Conservation (phyloP, 257 asterid species). For the Marsdenia floribunda region DNA sequence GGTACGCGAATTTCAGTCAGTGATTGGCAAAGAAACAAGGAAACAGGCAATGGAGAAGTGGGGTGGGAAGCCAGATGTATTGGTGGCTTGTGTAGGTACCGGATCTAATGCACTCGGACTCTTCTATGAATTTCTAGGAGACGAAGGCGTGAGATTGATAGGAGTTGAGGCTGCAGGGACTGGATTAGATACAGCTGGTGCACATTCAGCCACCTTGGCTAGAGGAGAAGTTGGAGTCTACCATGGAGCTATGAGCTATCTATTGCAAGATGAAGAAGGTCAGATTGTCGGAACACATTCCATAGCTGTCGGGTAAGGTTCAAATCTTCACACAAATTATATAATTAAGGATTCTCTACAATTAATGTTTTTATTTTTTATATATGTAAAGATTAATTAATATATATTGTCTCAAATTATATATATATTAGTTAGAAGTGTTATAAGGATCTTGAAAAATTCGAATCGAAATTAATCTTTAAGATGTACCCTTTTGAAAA, state of each 20-base stretch:
- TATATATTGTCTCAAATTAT: no score
- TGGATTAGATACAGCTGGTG: slow-evolving; percentile 35
- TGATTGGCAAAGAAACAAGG: slow-evolving; percentile 73
- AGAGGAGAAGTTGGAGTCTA: slow-evolving; percentile 69
- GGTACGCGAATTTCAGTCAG: slow-evolving; percentile 66
- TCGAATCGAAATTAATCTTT: no score
- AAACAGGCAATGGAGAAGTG: slow-evolving; percentile 57
- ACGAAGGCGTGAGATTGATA: slow-evolving; percentile 52
- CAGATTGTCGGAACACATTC: slow-evolving; percentile 58
- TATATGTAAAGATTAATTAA: no score
- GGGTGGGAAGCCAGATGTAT: slow-evolving; percentile 71
- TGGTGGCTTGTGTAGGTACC: slow-evolving; percentile 70
- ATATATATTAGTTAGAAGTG: no score
- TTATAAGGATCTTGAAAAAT: no score
- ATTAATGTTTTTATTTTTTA: no score
- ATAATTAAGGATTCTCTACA: no score
- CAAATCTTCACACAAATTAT: no score
- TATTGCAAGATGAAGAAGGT: slow-evolving; percentile 70
- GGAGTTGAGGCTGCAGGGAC: slow-evolving; percentile 73
- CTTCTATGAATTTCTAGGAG: slow-evolving; percentile 64
- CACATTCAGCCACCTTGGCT: slow-evolving; percentile 63
- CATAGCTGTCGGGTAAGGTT: slow-evolving; percentile 59
- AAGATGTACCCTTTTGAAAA: no score
- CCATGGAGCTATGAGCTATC: slow-evolving; percentile 71
- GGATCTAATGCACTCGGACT: slow-evolving; percentile 78